These are phyloP conservation scores for Teunomyces atbi DNA, from an alignment of 805 yeast species.

Conservation along the genomic window DNA sequence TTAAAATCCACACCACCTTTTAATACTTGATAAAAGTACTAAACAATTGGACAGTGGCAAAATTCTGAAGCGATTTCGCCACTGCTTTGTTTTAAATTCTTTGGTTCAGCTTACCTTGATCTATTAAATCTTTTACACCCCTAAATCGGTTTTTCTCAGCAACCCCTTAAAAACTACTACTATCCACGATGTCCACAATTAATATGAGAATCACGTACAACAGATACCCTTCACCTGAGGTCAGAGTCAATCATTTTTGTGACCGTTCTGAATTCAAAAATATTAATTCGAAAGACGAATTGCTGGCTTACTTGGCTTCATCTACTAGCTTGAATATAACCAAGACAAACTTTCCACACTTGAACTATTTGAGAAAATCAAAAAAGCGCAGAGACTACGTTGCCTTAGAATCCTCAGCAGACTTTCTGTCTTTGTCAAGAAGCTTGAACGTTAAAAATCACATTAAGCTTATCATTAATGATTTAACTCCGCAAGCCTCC, in stretches of 20 bases:
- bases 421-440: slow-evolving; percentile 43
- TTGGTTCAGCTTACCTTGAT: neutral
- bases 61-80: neutral
- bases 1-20: neutral
- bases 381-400: slow-evolving; percentile 44
- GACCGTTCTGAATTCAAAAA: neutral
- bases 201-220: slow-evolving; percentile 6
- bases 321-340: slow-evolving; percentile 4
- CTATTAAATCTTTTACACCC: neutral
- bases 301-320: slow-evolving; percentile 7
- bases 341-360: slow-evolving; percentile 2
- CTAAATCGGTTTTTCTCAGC: neutral
- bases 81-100: neutral
- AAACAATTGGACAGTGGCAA: neutral
- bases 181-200: neutral
- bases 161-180: slow-evolving; percentile 1
- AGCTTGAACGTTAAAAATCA: slow-evolving; percentile 49
- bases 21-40: neutral
- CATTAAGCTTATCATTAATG: slow-evolving; percentile 33
- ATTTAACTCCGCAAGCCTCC: slow-evolving; percentile 5
- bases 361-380: slow-evolving; percentile 37
- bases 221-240: neutral
- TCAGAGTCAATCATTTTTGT: neutral
- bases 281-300: slow-evolving; percentile 7
- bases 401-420: slow-evolving; percentile 34